Base-by-base conservation (phyloP, 352 stramenopile species). In the Phytophthora parvispora region DNA sequence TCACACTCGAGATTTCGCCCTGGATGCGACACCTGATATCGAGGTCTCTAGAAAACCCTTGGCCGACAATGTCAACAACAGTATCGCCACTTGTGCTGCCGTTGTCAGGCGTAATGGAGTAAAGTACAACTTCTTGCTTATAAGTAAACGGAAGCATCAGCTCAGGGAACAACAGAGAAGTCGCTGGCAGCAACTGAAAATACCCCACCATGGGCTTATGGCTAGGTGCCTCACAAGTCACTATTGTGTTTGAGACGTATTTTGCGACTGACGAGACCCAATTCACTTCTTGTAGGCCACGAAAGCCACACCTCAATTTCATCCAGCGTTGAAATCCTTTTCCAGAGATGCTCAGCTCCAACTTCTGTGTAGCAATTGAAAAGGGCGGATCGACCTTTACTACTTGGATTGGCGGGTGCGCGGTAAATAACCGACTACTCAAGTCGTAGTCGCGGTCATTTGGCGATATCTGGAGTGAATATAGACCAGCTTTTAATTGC, bases 271-370 rank as follows among this genome's bases (percentile, higher is more conserved):
- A 71, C 16, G 49, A 61, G 2, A 57, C 18, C 74, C 67, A 83
- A 42, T 43, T 4, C 2, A 36, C 25, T 6, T 61, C 55, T 0
- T 63, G 27, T 5, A n/a, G 10, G 12, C 40, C 50, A 32, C 62
- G 64, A 69, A 81, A 86, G 0, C 60, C 77, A 40, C 80, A 87
- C n/a, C 38, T 48, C 10, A 86, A 55, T 6, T 59, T 54, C 77
- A 87, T 84, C 75, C 72, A 83, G 7, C 52, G 63, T 25, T 84
- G 45, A n/a, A 86, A 87, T 3, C 75, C 72, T 28, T 57, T 60
- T 4, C 80, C 80, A 2, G n/a, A 56, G 20, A 86, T 38, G 4
- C 27, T 64, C 8, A 87, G n/a, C 1, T 62, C 29, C 4, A 67
- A 54, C 49, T 60, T 64, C 9, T 54, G 61, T 9, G 29, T 54